Base-by-base conservation (phyloP, 2,329 filamentous ascomycete species). In the Alternaria brassicicola region DNA sequence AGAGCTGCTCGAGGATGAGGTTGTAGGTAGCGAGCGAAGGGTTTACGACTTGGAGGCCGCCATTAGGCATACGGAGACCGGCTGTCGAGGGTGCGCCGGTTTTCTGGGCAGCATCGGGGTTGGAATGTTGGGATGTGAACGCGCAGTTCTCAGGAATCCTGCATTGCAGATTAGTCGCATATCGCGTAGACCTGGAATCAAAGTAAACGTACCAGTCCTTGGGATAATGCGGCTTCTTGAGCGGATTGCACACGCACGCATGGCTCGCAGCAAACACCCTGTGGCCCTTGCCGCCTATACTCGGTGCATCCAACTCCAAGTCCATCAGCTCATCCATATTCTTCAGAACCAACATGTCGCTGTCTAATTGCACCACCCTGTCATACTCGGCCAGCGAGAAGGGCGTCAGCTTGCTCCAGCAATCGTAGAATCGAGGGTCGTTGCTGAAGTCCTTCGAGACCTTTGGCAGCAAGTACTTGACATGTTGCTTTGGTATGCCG, bases 321-420 rank as follows among this genome's bases (percentile, higher is more conserved):
- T 91, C 87, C 91, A 96, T 96, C 66, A 96, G 81, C 80, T 96
- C 92, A 75, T 96, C 93, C 91, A 97, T 96, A 78, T 96, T 96
- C 69, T 83, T 83, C 64, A 89, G 78, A 7, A 92, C 87, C 49
- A 96, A 80, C 92, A 96, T 96, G 79, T 97, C 93, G 71, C 89
- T 90, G 79, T 97, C 93, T 53, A 97, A 83, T 78, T 92, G 90
- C 33, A 96, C 90, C 31, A 96, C 86, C 38, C 92, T 86, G 25
- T 88, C 83, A 79, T 93, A 96, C 74, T 93, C 87, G 17, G 83
- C 83, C 30, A 96, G 82, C 21, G 86, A 88, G 76, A 96, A 97
- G 6, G 90, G 87, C 15, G 88, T 86, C 26, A 97, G 85, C 79
- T 96, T 97, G 77, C 85, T 91, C 92, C 92, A 97, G 83, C 89